Base-by-base conservation (phyloP, 139 green algal genomes). In the Coelastrella sp. region DNA sequence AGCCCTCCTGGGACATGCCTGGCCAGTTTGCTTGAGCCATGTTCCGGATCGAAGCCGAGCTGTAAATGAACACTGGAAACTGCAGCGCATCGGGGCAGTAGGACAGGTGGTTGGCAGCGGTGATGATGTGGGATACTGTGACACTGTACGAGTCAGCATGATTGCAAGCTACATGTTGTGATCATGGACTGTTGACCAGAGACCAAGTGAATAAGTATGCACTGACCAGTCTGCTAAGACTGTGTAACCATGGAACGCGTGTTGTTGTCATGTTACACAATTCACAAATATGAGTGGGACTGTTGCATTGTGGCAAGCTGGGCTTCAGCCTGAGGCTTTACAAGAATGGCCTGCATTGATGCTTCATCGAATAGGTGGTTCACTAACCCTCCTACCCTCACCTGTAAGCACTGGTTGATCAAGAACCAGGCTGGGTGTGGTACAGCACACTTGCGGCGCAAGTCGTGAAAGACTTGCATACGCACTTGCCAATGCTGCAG, bases 361-460 rank as follows among this genome's bases (percentile, higher is more conserved):
- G 11, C 61, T 2, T 0, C 61, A 71, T 71, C 32, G 32, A 47
- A 47, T 47, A 47, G 11, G 10, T 71, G 8, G 61, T 71, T 71
- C 8, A 13, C 11, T 71, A 71, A 2, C 3, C 2, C 61, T 13
- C 61, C 11, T 23, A 8, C 20, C 5, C 88, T 58, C 10, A 95
- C 93, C 92, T 96, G 94, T 0, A 96, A 47, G 7, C 96, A 64
- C 19, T 95, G 95, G 75, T 96, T 96, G n/a, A 93, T 86, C 61
- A 97, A 11, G 13, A 97, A 94, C 96, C 96, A 98, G 6, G 78
- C 71, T 4, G 95, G 95, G 92, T 96, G 93, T 11, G 95, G 95
- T 5, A 90, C 93, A 0, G 75, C 89, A n/a, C 78, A 88, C 89
- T 92, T 92, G 20, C 13, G n/a, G 13, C 94, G 90, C 76, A 97